Evolutionary conservation across 495 filamentous ascomycete species (phyloP).

Genomic region (Talaromyces wortmannii): DNA sequence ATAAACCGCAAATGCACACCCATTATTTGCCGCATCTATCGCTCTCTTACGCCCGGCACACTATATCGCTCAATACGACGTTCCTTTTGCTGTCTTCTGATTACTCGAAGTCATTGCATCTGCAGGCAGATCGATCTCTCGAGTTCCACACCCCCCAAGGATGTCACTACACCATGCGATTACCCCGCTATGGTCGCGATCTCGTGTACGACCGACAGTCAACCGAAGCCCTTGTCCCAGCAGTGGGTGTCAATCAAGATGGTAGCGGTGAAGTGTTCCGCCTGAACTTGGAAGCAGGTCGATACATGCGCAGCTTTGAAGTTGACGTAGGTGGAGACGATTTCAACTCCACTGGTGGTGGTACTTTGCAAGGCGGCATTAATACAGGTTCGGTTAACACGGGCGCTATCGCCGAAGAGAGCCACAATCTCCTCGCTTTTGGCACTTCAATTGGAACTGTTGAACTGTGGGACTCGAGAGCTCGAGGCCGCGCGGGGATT

Average conservation of each 20-base stretch:
- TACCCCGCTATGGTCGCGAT: conserved; percentile 90
- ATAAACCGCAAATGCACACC: conserved; percentile 96
- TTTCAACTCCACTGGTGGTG: conserved; percentile 50
- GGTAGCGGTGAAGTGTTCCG: conserved; percentile 88
- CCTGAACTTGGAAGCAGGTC: conserved; percentile 81
- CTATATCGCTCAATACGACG: conserved; percentile 85
- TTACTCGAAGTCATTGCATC: conserved; percentile 89
- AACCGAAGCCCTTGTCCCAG: conserved; percentile 79
- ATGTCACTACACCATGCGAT: conserved; percentile 77
- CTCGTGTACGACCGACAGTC: conserved; percentile 77
- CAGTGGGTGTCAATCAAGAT: conserved; percentile 80
- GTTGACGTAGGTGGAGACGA: conserved; percentile 85
- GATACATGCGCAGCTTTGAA: conserved; percentile 77
- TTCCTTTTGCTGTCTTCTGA: conserved; percentile 89
- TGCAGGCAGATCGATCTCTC: conserved; percentile 84
- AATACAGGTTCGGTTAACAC: conserved; percentile 79
- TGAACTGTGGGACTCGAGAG: conserved; percentile 90
- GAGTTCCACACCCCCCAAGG: conserved; percentile 92
- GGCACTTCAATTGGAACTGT: conserved; percentile 94
- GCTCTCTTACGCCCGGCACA: conserved; percentile 88
- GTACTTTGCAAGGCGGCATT: conserved; percentile 76
- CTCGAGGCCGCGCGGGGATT: conserved; percentile 72
- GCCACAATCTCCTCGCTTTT: conserved; percentile 88
- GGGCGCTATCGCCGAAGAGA: conserved; percentile 81
- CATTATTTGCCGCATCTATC: conserved; percentile 92